Base-by-base conservation (phyloP, 2,329 filamentous ascomycete species). In the Pyrenochaeta sp. region DNA sequence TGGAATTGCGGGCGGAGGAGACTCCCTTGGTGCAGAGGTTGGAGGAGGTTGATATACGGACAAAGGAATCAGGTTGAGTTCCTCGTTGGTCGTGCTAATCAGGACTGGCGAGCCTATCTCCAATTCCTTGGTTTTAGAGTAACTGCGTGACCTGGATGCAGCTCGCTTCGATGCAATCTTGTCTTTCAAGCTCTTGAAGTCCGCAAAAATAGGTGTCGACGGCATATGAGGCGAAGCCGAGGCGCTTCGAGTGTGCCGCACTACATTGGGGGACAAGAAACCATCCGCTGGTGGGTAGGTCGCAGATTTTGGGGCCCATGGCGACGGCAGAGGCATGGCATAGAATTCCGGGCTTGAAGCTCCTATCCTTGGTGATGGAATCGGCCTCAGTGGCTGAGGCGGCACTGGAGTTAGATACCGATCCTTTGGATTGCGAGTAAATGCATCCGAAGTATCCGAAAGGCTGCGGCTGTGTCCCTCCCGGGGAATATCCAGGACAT, bases 401-500 rank as follows among this genome's bases (percentile, higher is more conserved):
- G 84, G 82, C 39, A 85, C 79, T 8, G 88, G 89, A 21, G 86
- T 83, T 57, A 84, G 77, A 66, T 85, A 95, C 64, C 88, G 90
- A 73, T 90, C 87, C 20, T 81, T 77, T 0, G 90, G 90, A 58
- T 93, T 82, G 81, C 92, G 87, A 1, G 89, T 94, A 65, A 83
- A 87, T 59, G 82, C 81, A 55, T 86, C 80, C 6, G 84, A 87
- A 58, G 76, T 85, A 55, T 84, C 76, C 4, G 87, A 91, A 43
- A 79, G 83, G 60, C 86, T 88, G 50, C 87, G 82, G 47, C 78
- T 73, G 46, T 83, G 51, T 10, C 48, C 43, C 68, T 96, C 87
- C 22, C 83, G 76, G 10, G 93, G 93, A 8, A 97, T 84, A 41
- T 88, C 85, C 42, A 97, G 76, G 10, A 90, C 83, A 72, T 97